These are phyloP conservation scores for Multifurca ochricompacta DNA, from an alignment of 768 basidiomycete genomes.

Conservation along the genomic window DNA sequence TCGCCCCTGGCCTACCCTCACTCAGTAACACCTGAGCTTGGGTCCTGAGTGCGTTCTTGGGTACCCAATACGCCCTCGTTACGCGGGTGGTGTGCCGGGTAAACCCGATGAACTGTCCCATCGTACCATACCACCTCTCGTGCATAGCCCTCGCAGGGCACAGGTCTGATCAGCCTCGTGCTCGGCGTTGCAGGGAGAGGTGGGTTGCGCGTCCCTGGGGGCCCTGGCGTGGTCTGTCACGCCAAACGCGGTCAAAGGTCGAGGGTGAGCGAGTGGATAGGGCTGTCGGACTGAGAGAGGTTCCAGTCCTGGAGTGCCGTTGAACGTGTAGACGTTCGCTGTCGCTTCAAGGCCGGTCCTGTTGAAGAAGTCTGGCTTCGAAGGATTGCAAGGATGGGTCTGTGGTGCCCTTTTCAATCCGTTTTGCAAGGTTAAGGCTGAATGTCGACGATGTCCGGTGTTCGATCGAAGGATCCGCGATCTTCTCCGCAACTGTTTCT, in stretches of 20 bases:
- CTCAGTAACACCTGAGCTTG: constrained; percentile 1
- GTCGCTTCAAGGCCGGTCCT: constrained; percentile 19
- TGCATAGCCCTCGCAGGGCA: constrained; percentile 9
- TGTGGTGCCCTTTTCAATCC: constrained; percentile 4
- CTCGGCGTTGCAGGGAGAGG: constrained; percentile 1
- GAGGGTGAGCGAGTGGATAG: constrained; percentile 11
- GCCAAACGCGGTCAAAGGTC: constrained; percentile 8
- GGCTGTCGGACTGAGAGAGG: constrained; percentile 19
- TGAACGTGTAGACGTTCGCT: constrained; percentile 18
- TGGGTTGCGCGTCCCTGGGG: neutral
- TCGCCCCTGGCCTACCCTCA: constrained; percentile 10
- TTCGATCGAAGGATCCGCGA: constrained; percentile 14
- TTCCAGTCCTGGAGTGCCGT: constrained; percentile 15
- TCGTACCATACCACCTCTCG: constrained; percentile 4
- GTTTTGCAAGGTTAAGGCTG: constrained; percentile 15
- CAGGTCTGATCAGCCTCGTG: constrained; percentile 17
- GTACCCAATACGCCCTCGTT: neutral
- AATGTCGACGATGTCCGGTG: constrained; percentile 13
- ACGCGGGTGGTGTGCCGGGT: constrained; percentile 1
- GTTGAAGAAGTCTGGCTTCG: constrained; percentile 19
- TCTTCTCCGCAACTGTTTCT: constrained; percentile 17
- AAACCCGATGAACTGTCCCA: neutral
- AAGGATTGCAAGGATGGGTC: constrained; percentile 11
- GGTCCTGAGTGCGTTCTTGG: constrained; percentile 7
- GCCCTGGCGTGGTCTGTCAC: constrained; percentile 3